Base-by-base conservation (phyloP, 2,329 filamentous ascomycete species). In the Fusarium xylarioides region DNA sequence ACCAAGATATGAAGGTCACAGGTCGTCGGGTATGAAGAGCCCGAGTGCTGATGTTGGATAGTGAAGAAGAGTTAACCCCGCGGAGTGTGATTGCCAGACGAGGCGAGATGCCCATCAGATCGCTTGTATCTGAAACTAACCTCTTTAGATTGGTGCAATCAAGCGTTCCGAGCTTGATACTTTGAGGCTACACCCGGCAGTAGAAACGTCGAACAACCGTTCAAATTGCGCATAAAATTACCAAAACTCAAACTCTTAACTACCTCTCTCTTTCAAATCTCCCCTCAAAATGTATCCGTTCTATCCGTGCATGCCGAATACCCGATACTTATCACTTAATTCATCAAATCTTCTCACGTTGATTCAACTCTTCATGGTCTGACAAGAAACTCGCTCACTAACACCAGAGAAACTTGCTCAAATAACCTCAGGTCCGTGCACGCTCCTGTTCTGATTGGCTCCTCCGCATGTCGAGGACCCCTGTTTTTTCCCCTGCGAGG, bases 331-430 rank as follows among this genome's bases (percentile, higher is more conserved):
- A 43, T 11, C 52, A 47, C 28, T 55, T 44, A 6, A 46, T 28
- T 23, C n/a, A 35, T 38, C 34, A 53, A 37, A 43, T 42, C 34
- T 49, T 46, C 34, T 38, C 34, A 44, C 19, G 30, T 16, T 57
- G 57, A 30, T 5, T 53, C 50, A 34, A n/a, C 26, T 5, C 6
- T 16, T n/a, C 7, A 37, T 53, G 34, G 50, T n/a, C 50, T 54
- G 34, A 54, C 50, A 42, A 52, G 47, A 67, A 70, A 70, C 60
- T 65, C 59, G 59, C 65, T 63, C 62, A 70, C 64, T 66, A 73
- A 70, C 47, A 59, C 37, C 6, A 9, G 28, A 46, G 19, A 82
- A 82, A 82, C 80, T 82, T 82, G 81, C 81, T 82, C 81, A 82
- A 82, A 82, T 68, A 79, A 70, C 75, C 81, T 81, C 81, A 82